A percentile compares a stretch with the other conserved stretches of the same genome.
These are phyloP conservation scores for Scheffersomyces ergatensis DNA, from an alignment of 805 yeast species.

Conservation along the genomic window DNA sequence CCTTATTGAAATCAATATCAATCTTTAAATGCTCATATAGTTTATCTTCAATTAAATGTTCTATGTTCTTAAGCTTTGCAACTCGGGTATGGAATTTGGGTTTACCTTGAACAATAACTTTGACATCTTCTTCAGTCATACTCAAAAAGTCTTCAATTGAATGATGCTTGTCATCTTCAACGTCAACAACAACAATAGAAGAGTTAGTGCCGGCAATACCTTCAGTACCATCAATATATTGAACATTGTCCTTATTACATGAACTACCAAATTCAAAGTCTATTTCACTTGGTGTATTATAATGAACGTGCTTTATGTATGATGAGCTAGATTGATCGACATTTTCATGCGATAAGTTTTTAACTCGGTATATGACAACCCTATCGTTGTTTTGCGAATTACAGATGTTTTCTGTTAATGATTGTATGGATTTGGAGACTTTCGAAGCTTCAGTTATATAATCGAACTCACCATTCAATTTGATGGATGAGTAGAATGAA, in stretches of 20 bases:
- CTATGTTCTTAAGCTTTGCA: constrained; percentile 17
- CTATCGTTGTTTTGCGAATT: constrained; percentile 5
- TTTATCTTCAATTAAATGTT: constrained; percentile 20
- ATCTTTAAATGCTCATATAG: constrained; percentile 17
- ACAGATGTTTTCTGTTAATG: constrained; percentile 18
- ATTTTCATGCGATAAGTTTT: constrained; percentile 10
- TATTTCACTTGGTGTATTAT: constrained; percentile 12
- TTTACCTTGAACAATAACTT: constrained; percentile 26
- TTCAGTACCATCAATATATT: constrained; percentile 3
- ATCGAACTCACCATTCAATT: constrained; percentile 9
- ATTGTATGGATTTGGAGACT: constrained; percentile 14
- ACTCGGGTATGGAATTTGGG: constrained; percentile 22
- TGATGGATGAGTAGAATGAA: constrained; percentile 15
- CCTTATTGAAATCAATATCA: no score
- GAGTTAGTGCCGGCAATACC: constrained; percentile 2
- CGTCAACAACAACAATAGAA: constrained; percentile 18
- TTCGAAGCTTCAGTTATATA: constrained; percentile 21
- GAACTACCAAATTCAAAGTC: constrained; percentile 13
- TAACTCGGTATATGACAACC: constrained; percentile 25
- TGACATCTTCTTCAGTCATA: neutral
- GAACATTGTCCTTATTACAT: constrained; percentile 7
- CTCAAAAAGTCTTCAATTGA: constrained; percentile 17
- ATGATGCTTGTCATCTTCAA: constrained; percentile 18
- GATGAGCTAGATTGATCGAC: constrained; percentile 5
- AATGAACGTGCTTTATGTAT: constrained; percentile 17